A percentile compares a stretch with the other conserved stretches of the same genome.
phyloP scores from a whole-genome alignment of 176 grass and related monocot genomes.

The Musa troglodytarum region DNA sequence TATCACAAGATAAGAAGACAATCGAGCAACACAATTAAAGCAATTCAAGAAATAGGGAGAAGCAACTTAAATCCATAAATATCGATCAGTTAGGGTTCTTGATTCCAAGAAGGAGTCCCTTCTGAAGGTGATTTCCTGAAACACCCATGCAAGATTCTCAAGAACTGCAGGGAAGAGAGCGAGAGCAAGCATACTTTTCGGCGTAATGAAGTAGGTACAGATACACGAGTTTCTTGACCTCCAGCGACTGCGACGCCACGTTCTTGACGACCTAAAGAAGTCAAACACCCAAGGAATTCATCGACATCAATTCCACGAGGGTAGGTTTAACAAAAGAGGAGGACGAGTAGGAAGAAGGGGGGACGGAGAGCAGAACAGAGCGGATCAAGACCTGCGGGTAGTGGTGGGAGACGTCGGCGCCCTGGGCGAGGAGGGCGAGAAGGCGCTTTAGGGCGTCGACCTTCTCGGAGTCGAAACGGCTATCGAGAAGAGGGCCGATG shows the following conservation, averaged over 20 bases:
- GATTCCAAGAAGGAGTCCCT: not conserved
- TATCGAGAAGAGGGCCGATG: constrained; percentile 73
- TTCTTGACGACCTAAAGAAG: constrained; percentile 75
- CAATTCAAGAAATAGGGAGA: not conserved
- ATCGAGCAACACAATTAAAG: not conserved
- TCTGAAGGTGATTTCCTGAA: not conserved
- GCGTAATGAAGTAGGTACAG: constrained; percentile 93
- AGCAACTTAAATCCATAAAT: not conserved
- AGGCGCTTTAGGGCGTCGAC: constrained; percentile 82
- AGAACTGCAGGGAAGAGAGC: not conserved
- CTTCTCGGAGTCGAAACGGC: constrained; percentile 84
- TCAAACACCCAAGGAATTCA: not conserved
- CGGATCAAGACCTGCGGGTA: constrained; percentile 51
- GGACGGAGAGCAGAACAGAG: not conserved
- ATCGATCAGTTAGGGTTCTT: not conserved
- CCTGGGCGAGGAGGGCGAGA: constrained; percentile 79
- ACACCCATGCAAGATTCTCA: not conserved
- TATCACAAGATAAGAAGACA: not conserved
- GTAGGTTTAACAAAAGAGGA: not conserved
- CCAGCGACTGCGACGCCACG: constrained; percentile 68
- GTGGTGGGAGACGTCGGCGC: constrained; percentile 60
- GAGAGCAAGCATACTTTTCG: constrained; percentile 48
- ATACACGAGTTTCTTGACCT: constrained; percentile 98
- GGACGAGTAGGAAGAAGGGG: not conserved
- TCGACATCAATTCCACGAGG: not conserved